These are phyloP conservation scores for Pyrenochaeta sp. DNA, from an alignment of 2,329 filamentous ascomycete species.

Conservation along the genomic window DNA sequence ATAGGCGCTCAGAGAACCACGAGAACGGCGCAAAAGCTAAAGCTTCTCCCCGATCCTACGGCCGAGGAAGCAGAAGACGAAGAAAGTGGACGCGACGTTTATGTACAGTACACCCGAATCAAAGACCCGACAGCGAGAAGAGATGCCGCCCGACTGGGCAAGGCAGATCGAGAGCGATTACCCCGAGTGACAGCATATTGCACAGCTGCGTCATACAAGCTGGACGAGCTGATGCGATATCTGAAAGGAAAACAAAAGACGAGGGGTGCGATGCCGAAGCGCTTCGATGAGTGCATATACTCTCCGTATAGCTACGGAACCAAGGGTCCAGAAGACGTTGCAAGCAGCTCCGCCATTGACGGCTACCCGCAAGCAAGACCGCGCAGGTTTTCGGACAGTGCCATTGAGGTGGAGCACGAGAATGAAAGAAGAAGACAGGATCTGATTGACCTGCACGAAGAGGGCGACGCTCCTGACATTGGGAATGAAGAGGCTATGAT, in stretches of 20 bases:
- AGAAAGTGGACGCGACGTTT: slow-evolving; percentile 92
- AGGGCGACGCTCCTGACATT: slow-evolving; percentile 40
- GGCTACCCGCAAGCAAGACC: slow-evolving; percentile 52
- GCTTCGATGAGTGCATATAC: slow-evolving; percentile 98
- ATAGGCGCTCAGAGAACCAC: slow-evolving; percentile 94
- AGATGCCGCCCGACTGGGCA: slow-evolving; percentile 90
- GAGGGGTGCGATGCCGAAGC: slow-evolving; percentile 82
- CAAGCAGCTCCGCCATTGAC: slow-evolving; percentile 41
- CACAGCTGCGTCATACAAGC: slow-evolving; percentile 88
- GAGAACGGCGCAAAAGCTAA: slow-evolving; percentile 95
- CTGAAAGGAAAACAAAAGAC: slow-evolving; percentile 83
- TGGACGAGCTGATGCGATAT: slow-evolving; percentile 89
- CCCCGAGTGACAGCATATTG: slow-evolving; percentile 97
- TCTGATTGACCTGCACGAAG: slow-evolving; percentile 67
- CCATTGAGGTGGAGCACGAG: slow-evolving; percentile 70
- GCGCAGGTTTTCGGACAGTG: slow-evolving; percentile 76
- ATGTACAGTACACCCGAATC: slow-evolving; percentile 96
- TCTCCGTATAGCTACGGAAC: slow-evolving; percentile 85
- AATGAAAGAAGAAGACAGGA: slow-evolving; percentile 65
- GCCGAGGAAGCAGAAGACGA: slow-evolving; percentile 80
- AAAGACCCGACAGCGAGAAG: slow-evolving; percentile 93
- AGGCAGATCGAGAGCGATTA: slow-evolving; percentile 85
- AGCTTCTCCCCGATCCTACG: slow-evolving; percentile 92
- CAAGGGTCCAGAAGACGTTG: slow-evolving; percentile 43
- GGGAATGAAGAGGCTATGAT: slow-evolving; percentile 33